Evolutionary conservation across 2,329 filamentous ascomycete species (phyloP).

Genomic region (Xylaria sp.): DNA sequence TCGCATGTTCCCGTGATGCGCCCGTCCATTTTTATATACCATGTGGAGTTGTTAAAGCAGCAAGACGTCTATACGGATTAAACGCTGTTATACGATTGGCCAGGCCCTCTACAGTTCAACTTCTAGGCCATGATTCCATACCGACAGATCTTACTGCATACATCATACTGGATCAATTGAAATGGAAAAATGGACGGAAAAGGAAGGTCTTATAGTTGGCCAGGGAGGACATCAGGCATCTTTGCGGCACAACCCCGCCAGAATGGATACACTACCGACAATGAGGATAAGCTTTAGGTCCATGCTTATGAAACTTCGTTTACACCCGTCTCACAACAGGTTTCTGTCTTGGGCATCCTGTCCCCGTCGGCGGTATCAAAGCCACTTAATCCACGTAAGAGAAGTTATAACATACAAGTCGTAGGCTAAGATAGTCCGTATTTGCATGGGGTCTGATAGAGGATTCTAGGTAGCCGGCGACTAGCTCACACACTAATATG

Average conservation of each 20-base stretch:
- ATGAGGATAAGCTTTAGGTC: neutral
- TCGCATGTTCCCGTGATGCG: too few species aligned
- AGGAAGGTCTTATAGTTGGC: slow-evolving; percentile 1
- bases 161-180: neutral
- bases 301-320: too few species aligned
- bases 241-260: neutral
- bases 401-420: too few species aligned
- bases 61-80: neutral
- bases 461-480: too few species aligned
- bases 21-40: neutral
- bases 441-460: too few species aligned
- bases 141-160: neutral
- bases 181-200: neutral
- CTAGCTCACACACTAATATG: too few species aligned
- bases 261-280: too few species aligned
- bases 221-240: neutral
- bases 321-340: too few species aligned
- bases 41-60: neutral
- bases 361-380: too few species aligned
- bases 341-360: too few species aligned
- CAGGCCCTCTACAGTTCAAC: neutral
- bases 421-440: too few species aligned
- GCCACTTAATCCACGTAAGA: too few species aligned
- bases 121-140: neutral
- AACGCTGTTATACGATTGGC: neutral